phyloP scores from a whole-genome alignment of 495 filamentous ascomycete genomes.

The Penicillium pancosmium region DNA sequence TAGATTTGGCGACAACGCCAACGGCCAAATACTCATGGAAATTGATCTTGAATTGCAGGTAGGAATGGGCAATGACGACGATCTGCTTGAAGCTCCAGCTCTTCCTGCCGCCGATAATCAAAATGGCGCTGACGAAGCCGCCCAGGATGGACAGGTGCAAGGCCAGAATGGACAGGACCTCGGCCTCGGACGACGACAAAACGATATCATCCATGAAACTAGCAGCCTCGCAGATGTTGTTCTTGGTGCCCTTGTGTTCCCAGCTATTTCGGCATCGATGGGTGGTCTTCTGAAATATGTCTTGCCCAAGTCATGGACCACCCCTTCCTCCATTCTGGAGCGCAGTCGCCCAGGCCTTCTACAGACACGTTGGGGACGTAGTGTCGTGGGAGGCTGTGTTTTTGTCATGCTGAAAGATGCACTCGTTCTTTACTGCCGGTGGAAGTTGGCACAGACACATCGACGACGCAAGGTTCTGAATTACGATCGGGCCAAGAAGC shows the following conservation, averaged over 20 bases:
- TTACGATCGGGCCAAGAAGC: slow-evolving; percentile 54
- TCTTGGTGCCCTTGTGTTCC: slow-evolving; percentile 66
- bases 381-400: slow-evolving; percentile 76
- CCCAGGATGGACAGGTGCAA: slow-evolving; percentile 33
- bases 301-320: slow-evolving; percentile 66
- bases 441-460: slow-evolving; percentile 70
- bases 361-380: slow-evolving; percentile 77
- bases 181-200: slow-evolving; percentile 40
- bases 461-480: slow-evolving; percentile 67
- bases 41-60: slow-evolving; percentile 47
- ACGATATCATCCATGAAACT: slow-evolving; percentile 54
- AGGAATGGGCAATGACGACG: slow-evolving; percentile 44
- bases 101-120: slow-evolving; percentile 21
- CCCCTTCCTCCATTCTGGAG: slow-evolving; percentile 41
- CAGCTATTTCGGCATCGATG: slow-evolving; percentile 62
- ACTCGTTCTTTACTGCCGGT: slow-evolving; percentile 72
- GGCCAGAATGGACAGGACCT: slow-evolving; percentile 28
- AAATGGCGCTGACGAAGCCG: slow-evolving; percentile 24
- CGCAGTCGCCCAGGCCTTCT: slow-evolving; percentile 60
- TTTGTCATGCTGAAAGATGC: slow-evolving; percentile 80
- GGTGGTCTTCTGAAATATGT: slow-evolving; percentile 66
- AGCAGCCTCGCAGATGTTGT: slow-evolving; percentile 56
- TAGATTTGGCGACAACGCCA: slow-evolving; percentile 41
- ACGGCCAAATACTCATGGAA: slow-evolving; percentile 49
- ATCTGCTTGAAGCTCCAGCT: slow-evolving; percentile 21